Evolutionary conservation across 352 stramenopile species (phyloP).

Genomic region (Phytopythium delawarense): DNA sequence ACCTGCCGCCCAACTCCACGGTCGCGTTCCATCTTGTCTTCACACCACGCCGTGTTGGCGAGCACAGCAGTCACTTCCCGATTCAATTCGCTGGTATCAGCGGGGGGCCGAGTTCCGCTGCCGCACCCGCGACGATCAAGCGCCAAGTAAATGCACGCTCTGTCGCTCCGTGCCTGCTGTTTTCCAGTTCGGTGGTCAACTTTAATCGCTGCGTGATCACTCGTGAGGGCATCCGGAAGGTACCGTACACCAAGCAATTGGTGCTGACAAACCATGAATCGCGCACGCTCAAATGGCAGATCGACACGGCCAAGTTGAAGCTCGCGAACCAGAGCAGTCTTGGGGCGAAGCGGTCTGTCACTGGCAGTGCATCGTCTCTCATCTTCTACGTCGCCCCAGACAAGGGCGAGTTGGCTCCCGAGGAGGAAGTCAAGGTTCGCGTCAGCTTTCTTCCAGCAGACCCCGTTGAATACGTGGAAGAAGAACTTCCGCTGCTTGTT

Average conservation of each 20-base stretch:
- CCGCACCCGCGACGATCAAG: conserved; percentile 25
- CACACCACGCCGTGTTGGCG: conserved; percentile 35
- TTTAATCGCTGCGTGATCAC: conserved; percentile 88
- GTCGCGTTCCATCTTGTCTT: conserved; percentile 78
- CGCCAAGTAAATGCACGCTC: conserved; percentile 47
- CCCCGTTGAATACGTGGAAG: conserved; percentile 69
- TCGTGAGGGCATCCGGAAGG: conserved; percentile 74
- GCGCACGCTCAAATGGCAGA: conserved; percentile 64
- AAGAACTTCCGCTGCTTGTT: conserved; percentile 70
- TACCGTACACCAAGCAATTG: conserved; percentile 84
- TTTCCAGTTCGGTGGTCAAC: conserved; percentile 65
- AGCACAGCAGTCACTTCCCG: conserved; percentile 61
- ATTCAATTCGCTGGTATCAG: conserved; percentile 67
- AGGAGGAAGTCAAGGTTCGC: conserved; percentile 72
- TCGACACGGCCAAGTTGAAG: conserved; percentile 56
- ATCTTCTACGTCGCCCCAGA: conserved; percentile 85
- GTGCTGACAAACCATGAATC: conserved; percentile 72
- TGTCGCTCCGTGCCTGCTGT: conserved; percentile 59
- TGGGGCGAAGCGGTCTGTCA: background rate
- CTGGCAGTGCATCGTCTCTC: conserved; percentile 23
- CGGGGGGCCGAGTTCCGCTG: conserved; percentile 12
- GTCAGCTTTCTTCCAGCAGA: conserved; percentile 87
- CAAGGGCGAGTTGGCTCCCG: conserved; percentile 67
- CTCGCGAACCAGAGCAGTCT: background rate
- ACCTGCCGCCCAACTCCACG: conserved; percentile 57